Evolutionary conservation across 441 rosid genomes (phyloP), one percentile per base, ranked within the genome.

Genomic region (Aleurites moluccanus): DNA sequence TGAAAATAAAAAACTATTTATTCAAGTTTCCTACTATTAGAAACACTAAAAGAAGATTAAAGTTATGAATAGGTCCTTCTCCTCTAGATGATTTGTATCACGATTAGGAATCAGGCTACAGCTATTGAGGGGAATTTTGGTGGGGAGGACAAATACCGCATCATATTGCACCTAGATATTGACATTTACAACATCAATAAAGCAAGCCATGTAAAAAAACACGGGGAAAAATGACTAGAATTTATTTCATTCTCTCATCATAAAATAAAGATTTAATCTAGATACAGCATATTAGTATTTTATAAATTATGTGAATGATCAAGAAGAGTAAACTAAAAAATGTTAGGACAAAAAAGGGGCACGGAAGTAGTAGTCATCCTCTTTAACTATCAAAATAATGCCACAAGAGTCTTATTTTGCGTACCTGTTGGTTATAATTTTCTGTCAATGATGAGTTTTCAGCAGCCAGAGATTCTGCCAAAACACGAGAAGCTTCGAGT

Each of bases 361-460:
- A 56, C n/a, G n/a, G n/a, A n/a, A n/a, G 1, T 21, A 56, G 2
- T 8, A 56, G 21, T 21, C 40, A 61, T 27, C 40, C 64, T 14
- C n/a, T 28, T 15, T 61, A 45, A n/a, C 27, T n/a, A 53, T 53
- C 59, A n/a, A 52, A 52, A 52, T 47, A 28, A 76, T 68, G 53
- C 28, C 30, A 68, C 21, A 47, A 64, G 67, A 56, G 62, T 35
- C 55, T 50, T 10, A 33, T 66, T 49, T 44, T 11, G 79, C 77
- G 61, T 78, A 90, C 98, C 97, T 93, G 98, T 70, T 90, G 98
- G 78, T 93, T 93, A 69, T 90, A 93, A 73, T 80, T 92, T 77
- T 93, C 93, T 27, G 98, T 89, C 84, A 93, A 72, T 4, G 96
- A 92, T 62, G 97, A 89, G 84, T 93, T 93, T 82, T 93, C 98